Conservation (phyloP, 495 filamentous ascomycete species). For the Pyronema omphalodes region DNA sequence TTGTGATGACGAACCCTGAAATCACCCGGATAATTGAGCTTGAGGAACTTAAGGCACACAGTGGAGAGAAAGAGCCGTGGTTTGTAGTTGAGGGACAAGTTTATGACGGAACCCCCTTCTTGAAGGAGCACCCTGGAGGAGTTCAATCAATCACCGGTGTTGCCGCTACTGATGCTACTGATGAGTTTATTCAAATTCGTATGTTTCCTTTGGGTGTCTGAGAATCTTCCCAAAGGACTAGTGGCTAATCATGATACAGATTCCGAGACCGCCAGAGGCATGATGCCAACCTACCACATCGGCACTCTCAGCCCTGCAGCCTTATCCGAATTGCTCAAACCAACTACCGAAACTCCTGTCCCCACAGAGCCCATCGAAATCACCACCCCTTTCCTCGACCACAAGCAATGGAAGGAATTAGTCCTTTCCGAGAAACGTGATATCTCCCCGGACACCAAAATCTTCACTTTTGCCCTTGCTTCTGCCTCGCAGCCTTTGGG, state of each 20-base stretch:
- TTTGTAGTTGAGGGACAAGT: slow-evolving; percentile 86
- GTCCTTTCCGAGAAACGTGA: slow-evolving; percentile 43
- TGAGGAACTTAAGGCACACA: slow-evolving; percentile 55
- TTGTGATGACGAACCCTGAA: slow-evolving; percentile 63
- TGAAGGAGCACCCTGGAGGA: slow-evolving; percentile 77
- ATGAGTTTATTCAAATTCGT: slow-evolving; percentile 93
- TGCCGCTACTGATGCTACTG: slow-evolving; percentile 69
- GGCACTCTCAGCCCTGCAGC: slow-evolving; percentile 51
- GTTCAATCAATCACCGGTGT: slow-evolving; percentile 72
- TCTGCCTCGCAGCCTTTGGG: slow-evolving; percentile 39
- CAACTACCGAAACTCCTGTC: neutral
- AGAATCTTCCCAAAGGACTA: neutral
- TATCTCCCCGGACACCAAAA: slow-evolving; percentile 63
- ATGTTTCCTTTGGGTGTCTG: slow-evolving; percentile 26
- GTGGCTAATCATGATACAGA: slow-evolving; percentile 33
- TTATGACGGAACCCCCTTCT: slow-evolving; percentile 71
- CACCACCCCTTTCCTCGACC: slow-evolving; percentile 42
- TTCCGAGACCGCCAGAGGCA: slow-evolving; percentile 76
- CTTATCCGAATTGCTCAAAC: slow-evolving; percentile 29
- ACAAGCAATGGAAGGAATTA: slow-evolving; percentile 51
- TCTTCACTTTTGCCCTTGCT: slow-evolving; percentile 69
- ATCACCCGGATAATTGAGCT: slow-evolving; percentile 44
- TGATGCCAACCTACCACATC: slow-evolving; percentile 83
- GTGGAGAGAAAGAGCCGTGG: slow-evolving; percentile 53
- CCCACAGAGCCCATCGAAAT: slow-evolving; percentile 17